Evolutionary conservation across 805 yeast genomes (phyloP).

Genomic region (Saccharomyces paradoxus): DNA sequence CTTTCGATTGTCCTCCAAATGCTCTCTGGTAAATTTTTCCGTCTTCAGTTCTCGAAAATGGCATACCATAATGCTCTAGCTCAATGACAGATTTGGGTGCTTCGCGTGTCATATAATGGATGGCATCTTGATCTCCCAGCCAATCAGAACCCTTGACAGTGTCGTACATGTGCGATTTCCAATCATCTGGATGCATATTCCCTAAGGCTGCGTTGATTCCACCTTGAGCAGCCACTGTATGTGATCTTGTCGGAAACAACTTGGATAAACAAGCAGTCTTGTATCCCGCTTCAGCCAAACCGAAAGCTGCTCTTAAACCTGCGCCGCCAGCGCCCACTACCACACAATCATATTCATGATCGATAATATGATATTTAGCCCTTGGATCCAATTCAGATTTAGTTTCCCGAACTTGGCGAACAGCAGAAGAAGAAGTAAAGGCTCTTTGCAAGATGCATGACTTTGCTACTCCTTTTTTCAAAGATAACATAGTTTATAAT

Average conservation of each 20-base stretch:
- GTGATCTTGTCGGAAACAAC: slow-evolving; percentile 96
- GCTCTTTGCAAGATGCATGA: neutral
- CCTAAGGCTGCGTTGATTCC: slow-evolving; percentile 99
- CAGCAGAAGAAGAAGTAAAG: neutral
- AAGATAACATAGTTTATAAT: neutral
- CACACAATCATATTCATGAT: slow-evolving; percentile 96
- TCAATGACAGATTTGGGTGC: slow-evolving; percentile 94
- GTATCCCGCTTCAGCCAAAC: slow-evolving; percentile 92
- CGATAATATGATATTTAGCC: slow-evolving; percentile 81
- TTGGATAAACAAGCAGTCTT: slow-evolving; percentile 96
- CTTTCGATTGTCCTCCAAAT: slow-evolving; percentile 94
- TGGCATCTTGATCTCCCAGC: slow-evolving; percentile 99
- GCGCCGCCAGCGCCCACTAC: slow-evolving; percentile 99
- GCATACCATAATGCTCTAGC: slow-evolving; percentile 96
- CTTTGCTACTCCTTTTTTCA: neutral
- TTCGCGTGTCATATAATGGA: slow-evolving; percentile 97
- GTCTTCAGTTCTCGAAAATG: slow-evolving; percentile 92
- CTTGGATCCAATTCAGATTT: slow-evolving; percentile 15
- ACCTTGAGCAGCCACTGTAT: slow-evolving; percentile 98
- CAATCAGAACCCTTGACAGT: slow-evolving; percentile 99
- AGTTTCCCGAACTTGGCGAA: neutral
- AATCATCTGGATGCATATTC: slow-evolving; percentile 95
- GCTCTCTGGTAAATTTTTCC: slow-evolving; percentile 98
- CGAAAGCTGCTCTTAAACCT: slow-evolving; percentile 96
- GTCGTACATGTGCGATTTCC: slow-evolving; percentile 99